Conservation (phyloP, 257 asterid species). For the Solanum stenotomum region DNA sequence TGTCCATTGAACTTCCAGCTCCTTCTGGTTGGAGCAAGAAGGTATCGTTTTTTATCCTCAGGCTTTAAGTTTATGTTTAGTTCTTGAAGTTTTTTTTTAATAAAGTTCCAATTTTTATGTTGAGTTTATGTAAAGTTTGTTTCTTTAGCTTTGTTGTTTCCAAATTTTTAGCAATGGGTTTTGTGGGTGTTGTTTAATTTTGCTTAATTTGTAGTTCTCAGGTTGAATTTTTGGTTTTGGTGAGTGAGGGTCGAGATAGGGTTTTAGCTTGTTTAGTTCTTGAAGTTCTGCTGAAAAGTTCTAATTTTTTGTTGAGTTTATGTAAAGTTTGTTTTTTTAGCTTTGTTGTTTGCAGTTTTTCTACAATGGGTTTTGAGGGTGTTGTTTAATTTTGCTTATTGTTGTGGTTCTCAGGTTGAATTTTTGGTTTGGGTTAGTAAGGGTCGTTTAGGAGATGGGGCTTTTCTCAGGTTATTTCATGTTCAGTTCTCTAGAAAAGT, state of each 20-base stretch:
- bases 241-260: neutral
- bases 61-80: neutral
- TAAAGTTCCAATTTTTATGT: neutral
- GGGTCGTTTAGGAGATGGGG: neutral
- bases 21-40: constrained; percentile 2
- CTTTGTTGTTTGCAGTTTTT: neutral
- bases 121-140: neutral
- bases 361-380: neutral
- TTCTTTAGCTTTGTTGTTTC: neutral
- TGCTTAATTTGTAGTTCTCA: neutral
- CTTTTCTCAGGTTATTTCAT: neutral
- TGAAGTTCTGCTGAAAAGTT: neutral
- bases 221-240: neutral
- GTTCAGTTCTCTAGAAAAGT: neutral
- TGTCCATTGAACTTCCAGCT: constrained; percentile 2
- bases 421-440: neutral
- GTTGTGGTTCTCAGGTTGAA: neutral
- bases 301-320: neutral
- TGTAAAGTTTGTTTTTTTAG: neutral
- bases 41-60: neutral
- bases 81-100: neutral
- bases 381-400: neutral
- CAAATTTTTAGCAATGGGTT: neutral
- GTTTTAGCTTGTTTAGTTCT: neutral
- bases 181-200: neutral